Conservation (phyloP, 352 stramenopile species). For the Phytopythium vexans region DNA sequence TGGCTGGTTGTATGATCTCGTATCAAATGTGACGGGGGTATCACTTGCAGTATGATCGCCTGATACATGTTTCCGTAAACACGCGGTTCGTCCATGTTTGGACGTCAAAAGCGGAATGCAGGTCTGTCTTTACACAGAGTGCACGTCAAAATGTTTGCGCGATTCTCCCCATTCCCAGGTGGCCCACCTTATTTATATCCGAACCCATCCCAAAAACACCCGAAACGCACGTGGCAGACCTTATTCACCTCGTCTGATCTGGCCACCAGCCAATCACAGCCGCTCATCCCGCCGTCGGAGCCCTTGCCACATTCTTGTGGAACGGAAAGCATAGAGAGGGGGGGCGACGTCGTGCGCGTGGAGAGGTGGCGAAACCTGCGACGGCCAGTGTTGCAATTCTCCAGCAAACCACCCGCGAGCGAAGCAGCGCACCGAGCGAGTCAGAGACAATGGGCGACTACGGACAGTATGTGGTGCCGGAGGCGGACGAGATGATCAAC, state of each 20-base stretch:
- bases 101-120: not conserved
- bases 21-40: no score
- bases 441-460: constrained; percentile 71
- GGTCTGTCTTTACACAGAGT: not conserved
- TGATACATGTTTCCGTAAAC: not conserved
- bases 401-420: not conserved
- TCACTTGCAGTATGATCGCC: not conserved
- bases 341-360: no score
- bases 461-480: constrained; percentile 80
- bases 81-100: not conserved
- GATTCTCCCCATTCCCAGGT: not conserved
- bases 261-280: constrained; percentile 4
- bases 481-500: constrained; percentile 84
- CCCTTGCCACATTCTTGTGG: no score
- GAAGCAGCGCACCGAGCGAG: not conserved
- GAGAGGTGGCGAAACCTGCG: no score
- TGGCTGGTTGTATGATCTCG: not conserved
- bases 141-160: not conserved
- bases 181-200: not conserved
- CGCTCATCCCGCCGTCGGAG: no score
- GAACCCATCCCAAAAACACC: not conserved
- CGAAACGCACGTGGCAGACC: not conserved
- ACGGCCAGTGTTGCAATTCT: no score
- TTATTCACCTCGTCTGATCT: constrained; percentile 1
- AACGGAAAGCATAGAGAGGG: no score